phyloP scores from a whole-genome alignment of 305 asterid genomes.

The Andrographis paniculata region DNA sequence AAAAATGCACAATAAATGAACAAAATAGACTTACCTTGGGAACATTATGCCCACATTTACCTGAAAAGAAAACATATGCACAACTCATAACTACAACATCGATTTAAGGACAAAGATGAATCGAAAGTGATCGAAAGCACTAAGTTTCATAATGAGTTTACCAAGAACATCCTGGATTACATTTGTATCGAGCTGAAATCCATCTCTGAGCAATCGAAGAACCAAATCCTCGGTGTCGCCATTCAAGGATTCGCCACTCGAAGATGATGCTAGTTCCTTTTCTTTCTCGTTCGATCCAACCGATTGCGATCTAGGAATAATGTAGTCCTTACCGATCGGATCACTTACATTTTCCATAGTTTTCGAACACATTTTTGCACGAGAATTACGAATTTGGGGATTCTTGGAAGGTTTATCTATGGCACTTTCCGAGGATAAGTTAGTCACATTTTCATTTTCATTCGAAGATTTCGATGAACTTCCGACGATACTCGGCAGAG shows the following conservation, averaged over 20 bases:
- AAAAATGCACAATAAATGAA: not conserved
- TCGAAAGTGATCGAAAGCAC: no score
- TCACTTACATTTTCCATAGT: slow-evolving; percentile 59
- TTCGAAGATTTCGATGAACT: slow-evolving; percentile 24
- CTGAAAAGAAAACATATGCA: slow-evolving; percentile 39
- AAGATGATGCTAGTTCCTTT: slow-evolving; percentile 16
- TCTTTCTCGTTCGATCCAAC: slow-evolving; percentile 29
- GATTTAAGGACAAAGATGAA: slow-evolving; percentile 3
- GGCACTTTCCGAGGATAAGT: slow-evolving; percentile 22
- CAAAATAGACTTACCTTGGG: slow-evolving; percentile 38
- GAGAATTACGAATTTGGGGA: slow-evolving; percentile 19
- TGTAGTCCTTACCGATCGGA: slow-evolving; percentile 54
- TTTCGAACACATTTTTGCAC: slow-evolving; percentile 42
- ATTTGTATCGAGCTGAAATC: slow-evolving; percentile 50
- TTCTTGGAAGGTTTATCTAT: slow-evolving; percentile 22
- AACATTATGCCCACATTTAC: slow-evolving; percentile 73
- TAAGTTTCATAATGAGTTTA: no score
- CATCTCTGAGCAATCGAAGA: slow-evolving; percentile 66
- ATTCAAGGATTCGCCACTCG: slow-evolving; percentile 33
- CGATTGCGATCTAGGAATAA: slow-evolving; percentile 27
- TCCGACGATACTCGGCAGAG: no score
- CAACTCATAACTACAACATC: slow-evolving; percentile 11
- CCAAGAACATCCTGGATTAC: slow-evolving; percentile 65
- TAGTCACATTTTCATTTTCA: slow-evolving; percentile 15
- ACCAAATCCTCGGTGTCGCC: slow-evolving; percentile 49